Evolutionary conservation across 495 filamentous ascomycete species (phyloP), one percentile per base, ranked within the genome.

Genomic region (Trichodelitschia bisporula): DNA sequence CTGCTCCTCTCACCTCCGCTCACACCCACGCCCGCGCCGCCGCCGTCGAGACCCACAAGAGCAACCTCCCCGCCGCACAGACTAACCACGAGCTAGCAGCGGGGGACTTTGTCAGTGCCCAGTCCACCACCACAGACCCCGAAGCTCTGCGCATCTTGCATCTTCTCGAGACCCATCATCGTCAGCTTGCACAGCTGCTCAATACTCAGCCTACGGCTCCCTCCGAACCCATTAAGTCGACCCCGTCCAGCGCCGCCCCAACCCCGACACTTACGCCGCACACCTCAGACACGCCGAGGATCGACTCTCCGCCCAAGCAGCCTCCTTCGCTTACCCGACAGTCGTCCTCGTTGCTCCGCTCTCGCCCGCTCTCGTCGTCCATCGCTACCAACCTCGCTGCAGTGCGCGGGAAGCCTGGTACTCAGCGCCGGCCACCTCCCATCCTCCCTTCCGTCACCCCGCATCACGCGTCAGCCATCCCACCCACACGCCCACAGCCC

Each of bases 331-430:
- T 45, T 31, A 60, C 41, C 39, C 66, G 71, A 26, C 78, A 79
- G 31, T 50, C 72, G 19, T 63, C 69, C 3, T 83, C 83, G n/a
- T n/a, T n/a, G n/a, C n/a, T n/a, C n/a, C n/a, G n/a, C n/a, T n/a
- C n/a, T n/a, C n/a, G n/a, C n/a, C n/a, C n/a, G n/a, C n/a, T n/a
- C n/a, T n/a, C n/a, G n/a, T n/a, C n/a, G 0, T 89, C 82, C 2
- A 89, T 92, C 33, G 84, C 79, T 20, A 92, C 69, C 44, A 89
- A 92, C 40, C 55, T 93, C 4, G 83, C 83, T 0, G 80, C 77
- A 2, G 83, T 80, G 4, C 59, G 83, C 36, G 83, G 83, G 13
- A 92, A 91, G 36, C 75, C 75, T 2, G 58, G 71, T 12, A 67
- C 69, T 29, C 63, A 24, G 1, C 31, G 32, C 19, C 29, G 63